Conservation (phyloP, 2,329 filamentous ascomycete species). For the Blastomyces percursus region DNA sequence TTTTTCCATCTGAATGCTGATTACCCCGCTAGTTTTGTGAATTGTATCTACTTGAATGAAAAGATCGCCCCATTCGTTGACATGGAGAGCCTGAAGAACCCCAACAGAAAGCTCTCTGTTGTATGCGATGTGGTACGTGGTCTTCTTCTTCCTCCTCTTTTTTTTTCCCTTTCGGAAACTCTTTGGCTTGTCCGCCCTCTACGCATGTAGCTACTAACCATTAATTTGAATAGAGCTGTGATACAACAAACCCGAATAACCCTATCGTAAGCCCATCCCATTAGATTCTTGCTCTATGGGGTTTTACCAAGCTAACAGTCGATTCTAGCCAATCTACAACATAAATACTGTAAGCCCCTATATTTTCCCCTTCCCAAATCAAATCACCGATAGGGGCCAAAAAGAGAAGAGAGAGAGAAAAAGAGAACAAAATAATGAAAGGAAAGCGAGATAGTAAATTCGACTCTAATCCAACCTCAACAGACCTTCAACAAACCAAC, state of each 20-base stretch:
- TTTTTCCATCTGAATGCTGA: neutral
- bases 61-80: constrained; percentile 76
- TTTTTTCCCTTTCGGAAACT: too few species aligned
- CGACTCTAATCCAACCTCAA: constrained; percentile 1
- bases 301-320: neutral
- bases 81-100: constrained; percentile 53
- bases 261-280: constrained; percentile 24
- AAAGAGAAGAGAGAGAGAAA: neutral
- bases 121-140: constrained; percentile 57
- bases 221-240: constrained; percentile 16
- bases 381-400: neutral
- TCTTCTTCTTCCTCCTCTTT: too few species aligned
- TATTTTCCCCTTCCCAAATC: neutral
- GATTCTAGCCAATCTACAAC: constrained; percentile 56
- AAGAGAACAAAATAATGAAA: neutral
- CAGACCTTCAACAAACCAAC: constrained; percentile 76
- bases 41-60: constrained; percentile 76
- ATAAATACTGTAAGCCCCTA: constrained; percentile 49
- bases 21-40: constrained; percentile 56
- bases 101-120: constrained; percentile 63
- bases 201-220: neutral
- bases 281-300: neutral
- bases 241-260: constrained; percentile 39
- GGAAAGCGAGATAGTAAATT: neutral
- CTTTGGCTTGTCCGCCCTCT: neutral